Base-by-base conservation (phyloP, 2,329 filamentous ascomycete species). In the Lecanicillium sp. region DNA sequence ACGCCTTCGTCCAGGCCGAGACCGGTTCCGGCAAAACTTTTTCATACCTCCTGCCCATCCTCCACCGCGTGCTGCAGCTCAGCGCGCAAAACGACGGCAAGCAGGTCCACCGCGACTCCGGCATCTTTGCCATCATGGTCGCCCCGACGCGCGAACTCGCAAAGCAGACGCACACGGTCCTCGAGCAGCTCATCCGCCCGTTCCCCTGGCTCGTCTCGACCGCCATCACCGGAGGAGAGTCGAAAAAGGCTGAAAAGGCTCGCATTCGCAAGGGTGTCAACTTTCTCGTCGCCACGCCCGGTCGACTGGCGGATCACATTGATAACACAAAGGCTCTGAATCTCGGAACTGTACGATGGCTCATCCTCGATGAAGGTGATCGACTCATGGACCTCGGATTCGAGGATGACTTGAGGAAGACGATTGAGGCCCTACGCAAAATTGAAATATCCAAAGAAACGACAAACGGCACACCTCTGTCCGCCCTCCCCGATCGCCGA, bases 341-440 rank as follows among this genome's bases (percentile, higher is more conserved):
- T 54, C 82, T 97, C 33, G 87, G 86, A 58, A 90, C 85, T 19
- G 91, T 96, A 4, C 78, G 91, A 51, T 98, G 93, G 93, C 71
- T 98, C 20, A 84, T 98, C 2, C 76, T 98, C 5, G 93, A 98
- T 59, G 93, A 98, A 67, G 93, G 93, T 24, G 93, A 98, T 73
- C 80, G 93, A n/a, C 72, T 98, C 62, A 96, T 98, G 91, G 93
- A 98, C 62, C 77, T 97, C 60, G 93, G 93, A 0, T 98, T 98
- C 57, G 93, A 97, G 66, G 84, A 96, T 46, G 91, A 97, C 60
- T 80, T 98, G 51, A 86, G 87, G 61, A 86, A 84, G 52, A 91
- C 96, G 54, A 86, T 98, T 14, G 76, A 81, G 48, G 86, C 86
- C 53, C 79, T 97, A 48, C 83, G 90, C 53, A 70, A 83, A 37